Evolutionary conservation across 2,329 filamentous ascomycete genomes (phyloP).

Genomic region (Aspergillus sp.): DNA sequence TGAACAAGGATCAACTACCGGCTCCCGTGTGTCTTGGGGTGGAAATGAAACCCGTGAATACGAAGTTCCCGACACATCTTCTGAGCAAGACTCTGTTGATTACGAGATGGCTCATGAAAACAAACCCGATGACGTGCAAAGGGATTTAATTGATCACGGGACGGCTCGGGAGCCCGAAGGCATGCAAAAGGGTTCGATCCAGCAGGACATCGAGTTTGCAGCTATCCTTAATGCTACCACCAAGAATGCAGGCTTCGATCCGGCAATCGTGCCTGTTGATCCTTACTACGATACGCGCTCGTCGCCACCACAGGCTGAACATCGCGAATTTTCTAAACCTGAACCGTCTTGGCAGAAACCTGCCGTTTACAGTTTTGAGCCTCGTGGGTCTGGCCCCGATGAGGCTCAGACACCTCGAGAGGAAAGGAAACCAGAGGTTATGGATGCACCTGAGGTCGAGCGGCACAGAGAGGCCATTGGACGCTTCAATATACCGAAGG

Average conservation of each 20-base stretch:
- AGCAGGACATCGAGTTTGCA: conserved; percentile 57
- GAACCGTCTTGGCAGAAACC: conserved; percentile 44
- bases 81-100: conserved; percentile 30
- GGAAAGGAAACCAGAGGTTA: conserved; percentile 11
- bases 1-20: conserved; percentile 12
- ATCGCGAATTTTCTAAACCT: conserved; percentile 44
- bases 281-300: conserved; percentile 56
- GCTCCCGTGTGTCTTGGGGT: conserved; percentile 59
- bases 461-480: too few species aligned
- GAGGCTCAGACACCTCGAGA: conserved; percentile 41
- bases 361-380: conserved; percentile 36
- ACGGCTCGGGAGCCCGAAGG: conserved; percentile 43
- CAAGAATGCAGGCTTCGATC: conserved; percentile 63
- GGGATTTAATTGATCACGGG: background rate
- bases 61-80: conserved; percentile 45
- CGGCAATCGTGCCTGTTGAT: conserved; percentile 63
- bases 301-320: conserved; percentile 57
- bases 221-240: conserved; percentile 63
- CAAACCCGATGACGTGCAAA: conserved; percentile 6
- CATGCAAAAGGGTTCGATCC: too few species aligned
- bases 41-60: conserved; percentile 60
- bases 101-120: conserved; percentile 11
- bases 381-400: conserved; percentile 42
- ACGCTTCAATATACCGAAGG: too few species aligned
- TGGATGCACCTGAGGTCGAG: background rate